Conservation (phyloP, 2,329 filamentous ascomycete genomes). For the Fusarium compactum region DNA sequence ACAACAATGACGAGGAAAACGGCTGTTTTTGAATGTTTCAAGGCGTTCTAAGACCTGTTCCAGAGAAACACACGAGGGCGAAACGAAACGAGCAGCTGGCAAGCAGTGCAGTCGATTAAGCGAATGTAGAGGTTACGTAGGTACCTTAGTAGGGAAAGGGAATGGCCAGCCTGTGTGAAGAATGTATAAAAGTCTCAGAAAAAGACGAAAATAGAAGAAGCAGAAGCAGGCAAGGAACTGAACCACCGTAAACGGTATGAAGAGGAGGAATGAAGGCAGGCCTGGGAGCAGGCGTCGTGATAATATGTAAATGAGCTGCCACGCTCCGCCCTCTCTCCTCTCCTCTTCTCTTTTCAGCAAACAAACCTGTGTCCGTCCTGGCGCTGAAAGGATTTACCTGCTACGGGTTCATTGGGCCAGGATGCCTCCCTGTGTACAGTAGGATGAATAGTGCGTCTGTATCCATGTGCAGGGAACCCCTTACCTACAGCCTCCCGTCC, state of each 20-base stretch:
- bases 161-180: constrained; percentile 34
- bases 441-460: not conserved
- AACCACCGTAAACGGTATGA: constrained; percentile 32
- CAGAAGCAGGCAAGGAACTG: constrained; percentile 16
- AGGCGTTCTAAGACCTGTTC: constrained; percentile 18
- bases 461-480: not conserved
- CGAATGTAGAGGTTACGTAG: constrained; percentile 1
- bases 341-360: constrained; percentile 5
- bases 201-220: constrained; percentile 16
- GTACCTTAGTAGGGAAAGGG: not conserved
- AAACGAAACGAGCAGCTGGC: constrained; percentile 5
- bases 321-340: constrained; percentile 10
- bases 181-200: constrained; percentile 31
- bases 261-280: constrained; percentile 35
- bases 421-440: constrained; percentile 7
- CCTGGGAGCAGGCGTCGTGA: constrained; percentile 40
- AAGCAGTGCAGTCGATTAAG: constrained; percentile 24
- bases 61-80: constrained; percentile 24
- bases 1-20: constrained; percentile 22
- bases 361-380: constrained; percentile 3
- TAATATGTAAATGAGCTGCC: constrained; percentile 41
- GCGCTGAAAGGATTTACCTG: constrained; percentile 16
- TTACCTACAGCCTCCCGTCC: not conserved
- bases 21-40: constrained; percentile 41
- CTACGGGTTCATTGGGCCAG: constrained; percentile 1